A percentile compares a stretch with the other conserved stretches of the same genome.
Conservation (phyloP, 257 asterid genomes). For the Solanum dulcamara region DNA sequence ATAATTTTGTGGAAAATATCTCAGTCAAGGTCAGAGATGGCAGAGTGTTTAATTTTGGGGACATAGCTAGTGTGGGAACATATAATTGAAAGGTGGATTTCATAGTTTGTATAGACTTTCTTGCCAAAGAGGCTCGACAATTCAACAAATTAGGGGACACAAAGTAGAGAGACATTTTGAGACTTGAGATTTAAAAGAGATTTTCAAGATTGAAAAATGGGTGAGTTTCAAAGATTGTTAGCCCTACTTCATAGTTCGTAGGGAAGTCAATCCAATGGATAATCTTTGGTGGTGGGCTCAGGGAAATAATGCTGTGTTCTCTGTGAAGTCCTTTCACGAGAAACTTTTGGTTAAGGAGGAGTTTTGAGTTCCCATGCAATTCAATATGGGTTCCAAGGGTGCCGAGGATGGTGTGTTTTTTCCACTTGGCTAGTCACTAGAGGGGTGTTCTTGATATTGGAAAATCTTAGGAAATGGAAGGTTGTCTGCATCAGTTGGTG, state of each 20-base stretch:
- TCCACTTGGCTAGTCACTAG: background rate
- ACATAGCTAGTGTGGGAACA: background rate
- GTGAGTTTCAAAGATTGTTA: background rate
- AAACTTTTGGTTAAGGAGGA: background rate
- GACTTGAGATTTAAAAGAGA: too few relatives aligned
- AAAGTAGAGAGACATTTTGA: background rate
- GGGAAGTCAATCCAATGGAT: background rate
- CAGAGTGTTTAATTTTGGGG: background rate
- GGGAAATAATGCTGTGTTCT: background rate
- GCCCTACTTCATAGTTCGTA: background rate
- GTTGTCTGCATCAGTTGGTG: background rate
- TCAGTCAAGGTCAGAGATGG: background rate
- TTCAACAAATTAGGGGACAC: background rate
- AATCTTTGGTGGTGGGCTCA: background rate
- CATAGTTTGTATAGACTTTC: background rate
- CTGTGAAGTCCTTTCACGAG: background rate
- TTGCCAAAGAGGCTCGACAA: background rate
- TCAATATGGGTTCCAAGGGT: background rate
- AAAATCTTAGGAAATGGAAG: too few relatives aligned
- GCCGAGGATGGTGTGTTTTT: background rate
- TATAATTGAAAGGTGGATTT: background rate
- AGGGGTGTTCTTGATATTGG: background rate
- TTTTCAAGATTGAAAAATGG: background rate
- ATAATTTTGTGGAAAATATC: background rate
- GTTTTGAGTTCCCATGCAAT: background rate